Percentiles rank a stretch among this genome's conserved stretches.
phyloP scores from a whole-genome alignment of 78 protist species.

The Trichosphaerium sp. region DNA sequence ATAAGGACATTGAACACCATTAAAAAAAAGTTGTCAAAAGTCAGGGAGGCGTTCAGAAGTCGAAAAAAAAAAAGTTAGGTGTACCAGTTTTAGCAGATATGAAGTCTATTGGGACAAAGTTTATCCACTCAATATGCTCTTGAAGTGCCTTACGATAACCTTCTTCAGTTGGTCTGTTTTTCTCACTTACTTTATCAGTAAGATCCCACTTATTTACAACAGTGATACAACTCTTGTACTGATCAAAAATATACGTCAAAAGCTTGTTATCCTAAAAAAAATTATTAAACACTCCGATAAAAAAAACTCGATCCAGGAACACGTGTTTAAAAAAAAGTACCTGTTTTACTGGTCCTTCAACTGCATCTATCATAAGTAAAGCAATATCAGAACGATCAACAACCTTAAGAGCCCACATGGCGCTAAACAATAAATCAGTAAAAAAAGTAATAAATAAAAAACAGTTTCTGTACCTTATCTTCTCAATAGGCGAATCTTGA shows the following conservation, averaged over 20 bases:
- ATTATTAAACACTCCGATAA: too few relatives aligned
- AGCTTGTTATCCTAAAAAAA: conserved; percentile 44
- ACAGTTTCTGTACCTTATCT: neutral
- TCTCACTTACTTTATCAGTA: neutral
- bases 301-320: too few relatives aligned
- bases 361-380: conserved; percentile 43
- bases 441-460: neutral
- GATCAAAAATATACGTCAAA: conserved; percentile 14
- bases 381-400: conserved; percentile 36
- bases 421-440: conserved; percentile 1
- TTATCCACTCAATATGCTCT: conserved; percentile 19
- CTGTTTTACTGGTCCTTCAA: conserved; percentile 36
- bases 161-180: conserved; percentile 20
- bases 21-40: too few relatives aligned
- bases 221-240: conserved; percentile 17
- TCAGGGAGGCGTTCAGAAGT: too few relatives aligned
- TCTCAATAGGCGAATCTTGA: neutral
- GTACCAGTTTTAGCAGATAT: conserved; percentile 51
- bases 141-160: conserved; percentile 13
- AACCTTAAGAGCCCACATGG: conserved; percentile 49
- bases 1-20: too few relatives aligned
- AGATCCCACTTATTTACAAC: conserved; percentile 65
- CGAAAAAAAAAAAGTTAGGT: too few relatives aligned
- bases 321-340: too few relatives aligned
- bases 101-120: conserved; percentile 35